phyloP scores from a whole-genome alignment of 106 monocot species.

The Dendrobium catenatum region DNA sequence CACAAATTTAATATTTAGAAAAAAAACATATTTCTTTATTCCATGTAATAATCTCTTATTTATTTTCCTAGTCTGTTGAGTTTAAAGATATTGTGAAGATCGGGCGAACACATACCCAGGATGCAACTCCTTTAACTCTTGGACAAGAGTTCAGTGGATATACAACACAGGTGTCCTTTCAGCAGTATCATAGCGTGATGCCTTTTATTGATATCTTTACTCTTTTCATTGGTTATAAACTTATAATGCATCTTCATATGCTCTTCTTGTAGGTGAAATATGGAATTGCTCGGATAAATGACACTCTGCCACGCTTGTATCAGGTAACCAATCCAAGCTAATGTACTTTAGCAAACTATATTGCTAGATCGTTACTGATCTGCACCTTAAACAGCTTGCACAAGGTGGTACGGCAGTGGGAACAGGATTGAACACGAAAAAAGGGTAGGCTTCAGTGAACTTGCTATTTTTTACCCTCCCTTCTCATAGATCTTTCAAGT shows the following conservation, averaged over 20 bases:
- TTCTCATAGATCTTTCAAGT: background rate
- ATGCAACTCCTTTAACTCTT: slow-evolving; percentile 96
- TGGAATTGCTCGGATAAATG: slow-evolving; percentile 64
- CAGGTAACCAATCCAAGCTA: slow-evolving; percentile 42
- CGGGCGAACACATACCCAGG: slow-evolving; percentile 95
- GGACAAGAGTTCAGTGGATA: slow-evolving; percentile 99
- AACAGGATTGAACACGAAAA: slow-evolving; percentile 93
- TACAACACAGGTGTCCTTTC: slow-evolving; percentile 64
- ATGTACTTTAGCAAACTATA: background rate
- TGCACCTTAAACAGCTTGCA: slow-evolving; percentile 64
- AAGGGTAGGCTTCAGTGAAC: slow-evolving; percentile 45
- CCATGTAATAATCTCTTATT: background rate
- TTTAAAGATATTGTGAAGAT: slow-evolving; percentile 98
- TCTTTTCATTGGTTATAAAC: background rate
- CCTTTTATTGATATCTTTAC: background rate
- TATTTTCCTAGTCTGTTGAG: slow-evolving; percentile 56
- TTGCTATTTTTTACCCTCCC: background rate
- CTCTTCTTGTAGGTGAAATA: slow-evolving; percentile 61
- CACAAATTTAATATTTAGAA: background rate
- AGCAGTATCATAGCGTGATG: background rate
- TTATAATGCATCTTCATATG: background rate
- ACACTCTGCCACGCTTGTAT: slow-evolving; percentile 84
- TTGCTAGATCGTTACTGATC: background rate
- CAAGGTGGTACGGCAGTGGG: slow-evolving; percentile 99
- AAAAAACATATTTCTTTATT: background rate